Evolutionary conservation across 139 green algal genomes (phyloP).

Genomic region (Chlamydomonas eustigma): DNA sequence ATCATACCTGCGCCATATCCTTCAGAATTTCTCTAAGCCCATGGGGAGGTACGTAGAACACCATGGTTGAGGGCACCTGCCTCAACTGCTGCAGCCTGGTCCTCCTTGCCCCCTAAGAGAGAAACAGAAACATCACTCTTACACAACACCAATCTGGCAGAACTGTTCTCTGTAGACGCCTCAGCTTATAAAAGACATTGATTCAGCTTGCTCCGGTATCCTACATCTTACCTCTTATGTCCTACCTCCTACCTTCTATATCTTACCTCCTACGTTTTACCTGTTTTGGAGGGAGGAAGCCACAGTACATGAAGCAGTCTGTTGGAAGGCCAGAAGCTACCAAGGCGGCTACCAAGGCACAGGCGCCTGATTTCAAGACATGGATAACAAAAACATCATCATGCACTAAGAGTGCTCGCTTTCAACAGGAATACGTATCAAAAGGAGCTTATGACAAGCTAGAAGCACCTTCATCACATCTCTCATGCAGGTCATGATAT

Average conservation of each 20-base stretch:
- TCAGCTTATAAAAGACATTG: too few relatives aligned
- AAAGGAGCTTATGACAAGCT: too few relatives aligned
- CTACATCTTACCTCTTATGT: too few relatives aligned
- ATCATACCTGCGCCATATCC: constrained; percentile 62
- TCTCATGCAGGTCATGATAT: too few relatives aligned
- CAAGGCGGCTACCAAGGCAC: constrained; percentile 67
- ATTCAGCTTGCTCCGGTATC: too few relatives aligned
- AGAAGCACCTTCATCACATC: too few relatives aligned
- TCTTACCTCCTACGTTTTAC: too few relatives aligned
- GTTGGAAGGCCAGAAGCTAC: constrained; percentile 72
- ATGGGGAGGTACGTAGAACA: constrained; percentile 77
- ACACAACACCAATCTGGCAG: too few relatives aligned
- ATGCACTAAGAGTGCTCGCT: too few relatives aligned
- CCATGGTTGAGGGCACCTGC: constrained; percentile 47
- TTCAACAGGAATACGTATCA: too few relatives aligned
- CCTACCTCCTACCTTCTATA: too few relatives aligned
- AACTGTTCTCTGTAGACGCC: too few relatives aligned
- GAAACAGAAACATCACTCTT: constrained; percentile 80
- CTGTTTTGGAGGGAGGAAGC: constrained; percentile 79
- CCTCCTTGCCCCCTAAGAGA: constrained; percentile 55
- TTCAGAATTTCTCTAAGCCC: constrained; percentile 45
- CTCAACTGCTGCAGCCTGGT: constrained; percentile 20
- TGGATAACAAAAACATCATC: not conserved
- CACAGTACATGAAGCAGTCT: constrained; percentile 66
- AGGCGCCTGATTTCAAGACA: constrained; percentile 73